Base-by-base conservation (phyloP, 1,284 basidiomycete species). In the Dichomitus squalens region DNA sequence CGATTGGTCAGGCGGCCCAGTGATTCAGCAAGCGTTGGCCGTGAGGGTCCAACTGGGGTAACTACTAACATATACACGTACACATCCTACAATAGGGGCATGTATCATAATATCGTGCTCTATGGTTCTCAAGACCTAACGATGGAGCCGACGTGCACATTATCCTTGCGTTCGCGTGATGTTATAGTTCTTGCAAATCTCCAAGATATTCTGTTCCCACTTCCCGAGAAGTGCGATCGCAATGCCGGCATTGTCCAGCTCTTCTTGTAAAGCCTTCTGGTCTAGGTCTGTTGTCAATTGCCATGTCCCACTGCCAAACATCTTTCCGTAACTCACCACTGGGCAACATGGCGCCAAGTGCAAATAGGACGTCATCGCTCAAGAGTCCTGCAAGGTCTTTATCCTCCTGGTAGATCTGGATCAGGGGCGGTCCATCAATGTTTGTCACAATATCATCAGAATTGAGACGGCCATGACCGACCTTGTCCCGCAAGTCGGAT, bases 331-430 rank as follows among this genome's bases (percentile, higher is more conserved):
- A 44, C 62, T 47, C 35, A 68, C 68, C 65, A 39, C 56, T 53
- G 7, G 66, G 66, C 5, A 58, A 43, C 23, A 58, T 53, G 7
- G 57, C 27, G 9, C 61, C 60, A 35, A 69, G 53, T 20, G 53
- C 7, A 9, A 58, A 41, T 4, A 69, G 36, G 1, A 53, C 55
- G 16, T 64, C 57, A 46, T 63, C 60, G 3, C n/a, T 27, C 9
- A 68, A 41, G 11, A 64, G 14, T 1, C 52, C 49, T 2, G 44
- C 48, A 9, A 61, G 36, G 38, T 27, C 16, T 7, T 38, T n/a
- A 34, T 48, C 38, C 14, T 44, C 47, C 6, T 6, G 7, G 9
- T 33, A 1, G n/a, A 53, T 49, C 50, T 38, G 31, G 3, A 31
- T 21, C 18, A 14, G 4, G 31, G n/a, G 27, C 31, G 18, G 20